Evolutionary conservation across 352 stramenopile genomes (phyloP), one percentile per base, ranked within the genome.

Genomic region (Aphanomyces invadans): DNA sequence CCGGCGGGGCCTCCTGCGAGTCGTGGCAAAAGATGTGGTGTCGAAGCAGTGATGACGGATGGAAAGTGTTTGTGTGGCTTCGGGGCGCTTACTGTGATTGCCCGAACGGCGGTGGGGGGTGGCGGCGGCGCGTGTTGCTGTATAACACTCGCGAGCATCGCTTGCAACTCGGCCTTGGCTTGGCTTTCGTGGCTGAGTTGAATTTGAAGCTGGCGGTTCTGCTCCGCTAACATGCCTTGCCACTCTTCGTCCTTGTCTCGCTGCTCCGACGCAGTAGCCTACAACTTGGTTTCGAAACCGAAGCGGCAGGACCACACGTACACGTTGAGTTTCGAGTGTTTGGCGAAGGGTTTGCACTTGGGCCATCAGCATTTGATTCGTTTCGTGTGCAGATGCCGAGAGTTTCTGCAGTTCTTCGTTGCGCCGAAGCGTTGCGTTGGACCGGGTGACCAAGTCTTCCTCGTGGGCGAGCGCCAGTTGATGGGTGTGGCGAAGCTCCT

Each of bases 321-420:
- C 60, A n/a, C 33, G 39, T 21, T 17, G 2, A 17, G 42, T 29
- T 1, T 55, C 42, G 19, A 67, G 45, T 4, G n/a, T 9, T 15
- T 26, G 3, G 10, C 42, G 42, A 25, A 57, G 57, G 19, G 36
- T 36, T 23, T 36, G 57, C 2, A 65, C 57, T 65, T 65, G 57
- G 15, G 44, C 36, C 57, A 65, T 65, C 5, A 65, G 33, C 31
- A 65, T 17, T 7, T 29, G 15, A n/a, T 65, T 65, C 28, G 44
- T 65, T 3, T 38, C 57, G 5, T 65, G 57, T 3, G 57, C 31
- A 15, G 39, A 21, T 11, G 42, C 29, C 33, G 46, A 11, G 15
- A 65, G 38, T 36, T n/a, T 10, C n/a, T n/a, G 15, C 3, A 65
- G 57, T 29, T 65, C 57, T 29, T 65, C 57, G 45, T 55, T 65